Evolutionary conservation across 352 stramenopile genomes (phyloP), one percentile per base, ranked within the genome.

Genomic region (Phytopythium ostracodes): DNA sequence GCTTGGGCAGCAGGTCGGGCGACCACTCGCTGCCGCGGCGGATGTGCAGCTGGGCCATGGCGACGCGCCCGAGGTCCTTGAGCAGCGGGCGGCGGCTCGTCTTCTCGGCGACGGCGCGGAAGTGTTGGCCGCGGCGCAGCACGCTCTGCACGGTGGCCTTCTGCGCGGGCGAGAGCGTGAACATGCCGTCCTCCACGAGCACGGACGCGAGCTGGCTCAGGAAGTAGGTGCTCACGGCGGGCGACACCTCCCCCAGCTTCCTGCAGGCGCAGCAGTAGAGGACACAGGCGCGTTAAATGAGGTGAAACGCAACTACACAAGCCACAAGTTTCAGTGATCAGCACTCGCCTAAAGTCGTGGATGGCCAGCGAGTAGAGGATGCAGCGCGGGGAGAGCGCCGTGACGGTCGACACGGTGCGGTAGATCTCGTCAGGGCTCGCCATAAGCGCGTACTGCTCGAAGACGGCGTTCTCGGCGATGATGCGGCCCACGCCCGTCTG

Each of bases 401-500:
- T 95, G 51, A 77, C 83, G 0, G 76, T 93, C 22, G 78, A 89
- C 14, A 91, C 66, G 25, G 81, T 90, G 24, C 84, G 80, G 60
- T 95, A 95, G 47, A 90, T 67, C 67, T 95, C 86, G 9, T 81
- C 69, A 7, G 73, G 73, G 20, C 72, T 60, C 20, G 84, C 79
- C 69, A 95, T 88, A 36, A 95, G 70, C 60, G 84, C 78, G 57
- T 95, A 95, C 57, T 91, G 80, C 67, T 95, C 86, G 52, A 95
- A 92, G 25, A 93, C 78, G 1, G 84, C 69, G 29, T 90, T 91
- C 60, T 85, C 70, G 10, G 79, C 75, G 14, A 94, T 73, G 51
- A 92, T 72, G 24, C 84, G 76, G 9, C 78, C 81, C 15, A 76
- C 56, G 18, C 73, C 71, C 2, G 81, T 87, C 50, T 79, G 62